Evolutionary conservation across 352 stramenopile species (phyloP), one percentile per base, ranked within the genome.

Genomic region (Discostella stelligera): DNA sequence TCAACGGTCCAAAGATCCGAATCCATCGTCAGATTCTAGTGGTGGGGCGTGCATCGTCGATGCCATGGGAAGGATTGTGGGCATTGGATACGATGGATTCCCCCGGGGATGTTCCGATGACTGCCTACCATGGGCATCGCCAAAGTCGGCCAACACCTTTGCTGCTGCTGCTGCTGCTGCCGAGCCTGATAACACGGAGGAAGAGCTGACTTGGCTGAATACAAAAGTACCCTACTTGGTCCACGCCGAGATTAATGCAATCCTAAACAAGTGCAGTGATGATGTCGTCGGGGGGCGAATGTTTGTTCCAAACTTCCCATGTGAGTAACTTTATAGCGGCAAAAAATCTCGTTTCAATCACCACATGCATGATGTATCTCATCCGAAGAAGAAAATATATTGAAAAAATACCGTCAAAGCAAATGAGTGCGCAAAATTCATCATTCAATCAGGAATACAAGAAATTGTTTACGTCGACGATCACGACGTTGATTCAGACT

Each of bases 81-180:
- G 96, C 16, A 98, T 99, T 74, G 96, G 97, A 21, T 99, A 99
- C 90, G 98, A 98, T 85, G 97, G 97, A 11, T 99, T 99, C 72
- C 97, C 97, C 11, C 93, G 96, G 55, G 95, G 96, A 46, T 99
- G 96, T 86, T 93, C 84, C 52, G 96, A 99, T 80, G 95, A 98
- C 67, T 83, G 94, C 0, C 89, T 99, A 44, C 97, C 97, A 39
- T 99, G 97, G 97, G 87, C 66, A 52, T 73, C 62, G 18, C 5
- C 11, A 53, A 25, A 41, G 32, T 46, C 0, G n/a, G 66, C 60
- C 27, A 48, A 20, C 21, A 56, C 27, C 9, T 20, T 23, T 23
- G 11, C 13, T 11, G 11, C 16, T 48, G 41, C n/a, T 16, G n/a
- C 27, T 5, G 27, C 27, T 32, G 27, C 27, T 30, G 54, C 21